Conservation (phyloP, 257 asterid genomes). For the Schizonepeta tenuifolia region DNA sequence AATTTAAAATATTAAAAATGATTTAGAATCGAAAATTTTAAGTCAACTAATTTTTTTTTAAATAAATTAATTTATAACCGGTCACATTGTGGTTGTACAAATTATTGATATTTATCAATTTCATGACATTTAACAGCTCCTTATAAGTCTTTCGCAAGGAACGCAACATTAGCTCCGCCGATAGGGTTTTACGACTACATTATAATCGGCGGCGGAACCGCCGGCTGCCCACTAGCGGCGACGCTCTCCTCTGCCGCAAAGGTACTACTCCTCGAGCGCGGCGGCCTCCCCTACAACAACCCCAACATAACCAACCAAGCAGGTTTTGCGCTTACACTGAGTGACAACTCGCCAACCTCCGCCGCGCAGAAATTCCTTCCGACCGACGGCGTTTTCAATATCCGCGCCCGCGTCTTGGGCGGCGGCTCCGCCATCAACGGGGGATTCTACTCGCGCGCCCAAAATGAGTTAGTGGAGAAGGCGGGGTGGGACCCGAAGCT, state of each 20-base stretch:
- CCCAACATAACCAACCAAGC: too few relatives aligned
- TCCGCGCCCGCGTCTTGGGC: slow-evolving; percentile 74
- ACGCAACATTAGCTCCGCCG: slow-evolving; percentile 61
- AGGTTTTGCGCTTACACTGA: not conserved
- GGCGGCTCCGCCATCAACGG: slow-evolving; percentile 82
- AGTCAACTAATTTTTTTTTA: too few relatives aligned
- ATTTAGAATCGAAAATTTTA: too few relatives aligned
- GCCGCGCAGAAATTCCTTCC: slow-evolving; percentile 70
- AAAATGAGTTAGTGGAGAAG: slow-evolving; percentile 33
- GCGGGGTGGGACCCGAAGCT: slow-evolving; percentile 61
- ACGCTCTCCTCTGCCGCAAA: slow-evolving; percentile 63
- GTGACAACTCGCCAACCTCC: slow-evolving; percentile 59
- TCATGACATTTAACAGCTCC: slow-evolving; percentile 44
- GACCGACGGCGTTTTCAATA: slow-evolving; percentile 80
- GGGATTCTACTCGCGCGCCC: slow-evolving; percentile 74
- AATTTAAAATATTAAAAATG: too few relatives aligned
- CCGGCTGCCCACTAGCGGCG: slow-evolving; percentile 83
- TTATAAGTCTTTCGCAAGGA: slow-evolving; percentile 50
- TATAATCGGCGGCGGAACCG: slow-evolving; percentile 78
- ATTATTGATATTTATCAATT: too few relatives aligned
- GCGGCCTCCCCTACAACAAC: slow-evolving; percentile 37
- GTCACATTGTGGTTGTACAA: too few relatives aligned
- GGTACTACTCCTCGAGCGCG: slow-evolving; percentile 72
- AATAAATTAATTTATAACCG: too few relatives aligned
- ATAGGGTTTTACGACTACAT: slow-evolving; percentile 59